Evolutionary conservation across 176 grass and related monocot species (phyloP).

Genomic region (Carex pumila): DNA sequence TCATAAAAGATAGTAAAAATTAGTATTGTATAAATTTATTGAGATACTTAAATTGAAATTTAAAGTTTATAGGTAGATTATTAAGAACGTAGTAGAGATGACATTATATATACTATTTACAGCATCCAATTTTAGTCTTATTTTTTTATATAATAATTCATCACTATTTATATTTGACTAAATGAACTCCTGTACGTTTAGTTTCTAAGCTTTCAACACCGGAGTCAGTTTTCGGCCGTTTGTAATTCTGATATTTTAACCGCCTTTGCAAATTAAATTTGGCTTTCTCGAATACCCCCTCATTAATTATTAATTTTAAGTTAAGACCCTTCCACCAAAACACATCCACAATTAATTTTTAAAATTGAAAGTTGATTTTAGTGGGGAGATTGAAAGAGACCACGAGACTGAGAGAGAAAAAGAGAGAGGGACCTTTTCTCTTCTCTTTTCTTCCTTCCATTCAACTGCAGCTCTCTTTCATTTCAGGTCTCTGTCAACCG

Average conservation of each 20-base stretch:
- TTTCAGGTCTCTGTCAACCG: conserved; percentile 29
- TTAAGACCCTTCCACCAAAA: neutral
- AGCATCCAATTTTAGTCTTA: no score
- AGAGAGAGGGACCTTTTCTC: neutral
- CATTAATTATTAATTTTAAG: neutral
- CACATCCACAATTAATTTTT: neutral
- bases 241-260: neutral
- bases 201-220: neutral
- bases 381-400: conserved; percentile 2
- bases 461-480: neutral
- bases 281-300: neutral
- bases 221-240: neutral
- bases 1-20: no score
- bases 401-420: neutral
- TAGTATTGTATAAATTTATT: no score
- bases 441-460: neutral
- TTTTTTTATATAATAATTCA: no score
- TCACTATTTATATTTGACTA: no score
- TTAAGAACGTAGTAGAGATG: no score
- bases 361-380: neutral
- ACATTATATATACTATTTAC: no score
- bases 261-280: neutral
- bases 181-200: no score
- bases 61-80: no score
- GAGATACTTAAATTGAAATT: no score